Percentiles rank a stretch among this genome's conserved stretches.
Evolutionary conservation across 148 eudicot species (phyloP).

Genomic region (Silene uniflora): DNA sequence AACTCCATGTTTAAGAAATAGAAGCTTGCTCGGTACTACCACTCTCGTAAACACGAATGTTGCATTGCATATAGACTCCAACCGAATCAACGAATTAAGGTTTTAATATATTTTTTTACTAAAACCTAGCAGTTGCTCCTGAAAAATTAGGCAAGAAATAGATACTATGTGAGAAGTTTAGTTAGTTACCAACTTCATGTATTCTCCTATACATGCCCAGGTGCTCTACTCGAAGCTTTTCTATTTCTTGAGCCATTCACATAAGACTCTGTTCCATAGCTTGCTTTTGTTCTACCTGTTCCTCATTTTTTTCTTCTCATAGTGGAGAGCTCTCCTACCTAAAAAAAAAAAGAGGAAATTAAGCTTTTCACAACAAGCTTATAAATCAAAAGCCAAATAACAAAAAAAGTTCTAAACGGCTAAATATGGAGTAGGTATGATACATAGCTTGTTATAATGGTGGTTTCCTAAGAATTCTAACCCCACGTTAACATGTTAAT

Average conservation of each 20-base stretch:
- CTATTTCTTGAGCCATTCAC: slow-evolving; percentile 77
- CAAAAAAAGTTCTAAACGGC: background rate
- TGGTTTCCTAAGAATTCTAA: too few species aligned
- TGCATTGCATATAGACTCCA: slow-evolving; percentile 87
- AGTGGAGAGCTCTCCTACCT: slow-evolving; percentile 66
- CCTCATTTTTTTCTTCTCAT: slow-evolving; percentile 73
- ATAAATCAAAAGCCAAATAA: slow-evolving; percentile 14
- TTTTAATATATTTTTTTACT: too few species aligned
- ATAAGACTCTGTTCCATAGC: slow-evolving; percentile 77
- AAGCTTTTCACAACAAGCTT: slow-evolving; percentile 7
- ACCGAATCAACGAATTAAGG: slow-evolving; percentile 26
- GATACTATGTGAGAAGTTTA: background rate
- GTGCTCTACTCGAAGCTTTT: slow-evolving; percentile 73
- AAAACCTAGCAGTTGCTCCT: too few species aligned
- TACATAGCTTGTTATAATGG: too few species aligned
- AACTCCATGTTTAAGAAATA: slow-evolving; percentile 14
- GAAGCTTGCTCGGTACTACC: slow-evolving; percentile 94
- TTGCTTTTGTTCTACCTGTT: slow-evolving; percentile 59
- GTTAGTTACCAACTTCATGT: slow-evolving; percentile 42
- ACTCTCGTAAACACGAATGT: slow-evolving; percentile 84
- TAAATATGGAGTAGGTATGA: background rate
- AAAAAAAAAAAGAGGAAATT: background rate
- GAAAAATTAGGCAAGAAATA: too few species aligned
- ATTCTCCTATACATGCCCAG: slow-evolving; percentile 47
- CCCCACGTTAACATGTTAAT: too few species aligned